A percentile compares a stretch with the other conserved stretches of the same genome.
These are phyloP conservation scores for Boletus reticuloceps DNA, from an alignment of 768 basidiomycete genomes.

Conservation along the genomic window DNA sequence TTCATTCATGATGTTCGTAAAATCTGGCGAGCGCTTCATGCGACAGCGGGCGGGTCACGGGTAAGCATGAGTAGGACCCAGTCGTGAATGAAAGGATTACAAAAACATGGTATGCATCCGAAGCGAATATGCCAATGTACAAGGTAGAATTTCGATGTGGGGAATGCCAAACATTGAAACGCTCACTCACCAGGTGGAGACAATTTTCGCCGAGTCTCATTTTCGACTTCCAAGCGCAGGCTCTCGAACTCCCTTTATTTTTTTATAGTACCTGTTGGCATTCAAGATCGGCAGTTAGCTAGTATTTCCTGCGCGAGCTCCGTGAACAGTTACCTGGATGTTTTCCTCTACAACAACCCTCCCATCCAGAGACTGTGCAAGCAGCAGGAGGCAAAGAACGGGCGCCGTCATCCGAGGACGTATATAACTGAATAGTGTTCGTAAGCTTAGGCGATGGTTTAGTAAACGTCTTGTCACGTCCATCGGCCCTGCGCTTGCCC, in stretches of 20 bases:
- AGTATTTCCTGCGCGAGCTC: neutral
- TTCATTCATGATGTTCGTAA: slow-evolving; percentile 22
- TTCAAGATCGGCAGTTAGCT: neutral
- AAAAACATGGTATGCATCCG: no score
- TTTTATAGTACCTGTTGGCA: no score
- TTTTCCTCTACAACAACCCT: slow-evolving; percentile 4
- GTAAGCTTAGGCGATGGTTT: slow-evolving; percentile 5
- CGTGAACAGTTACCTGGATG: neutral
- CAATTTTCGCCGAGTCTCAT: slow-evolving; percentile 9
- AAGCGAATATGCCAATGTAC: no score
- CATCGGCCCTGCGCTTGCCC: neutral
- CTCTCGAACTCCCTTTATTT: neutral
- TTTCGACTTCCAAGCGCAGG: neutral
- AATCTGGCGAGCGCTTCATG: slow-evolving; percentile 14
- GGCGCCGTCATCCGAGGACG: neutral
- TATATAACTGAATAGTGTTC: neutral
- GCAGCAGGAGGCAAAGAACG: slow-evolving; percentile 8
- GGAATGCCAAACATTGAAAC: slow-evolving; percentile 2
- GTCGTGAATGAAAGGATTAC: slow-evolving; percentile 1
- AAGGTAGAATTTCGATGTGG: neutral
- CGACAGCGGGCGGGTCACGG: neutral
- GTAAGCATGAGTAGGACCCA: slow-evolving; percentile 4
- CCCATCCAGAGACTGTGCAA: slow-evolving; percentile 6
- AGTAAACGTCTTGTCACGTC: neutral
- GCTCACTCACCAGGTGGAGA: slow-evolving; percentile 18